Evolutionary conservation across 2,329 filamentous ascomycete genomes (phyloP).

Genomic region (Ramularia endophylla): DNA sequence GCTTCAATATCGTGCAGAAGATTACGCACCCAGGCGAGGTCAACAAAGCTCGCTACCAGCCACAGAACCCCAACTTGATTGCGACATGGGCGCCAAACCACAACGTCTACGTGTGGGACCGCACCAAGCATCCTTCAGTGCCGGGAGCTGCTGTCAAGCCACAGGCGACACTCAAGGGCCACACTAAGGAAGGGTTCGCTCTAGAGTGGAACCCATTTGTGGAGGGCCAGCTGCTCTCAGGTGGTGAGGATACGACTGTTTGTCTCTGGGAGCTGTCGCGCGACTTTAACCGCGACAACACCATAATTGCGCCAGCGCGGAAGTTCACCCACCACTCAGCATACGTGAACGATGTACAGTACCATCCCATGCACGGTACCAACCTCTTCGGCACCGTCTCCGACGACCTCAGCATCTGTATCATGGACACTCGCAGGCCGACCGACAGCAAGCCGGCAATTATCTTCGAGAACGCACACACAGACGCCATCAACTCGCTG

Average conservation of each 20-base stretch:
- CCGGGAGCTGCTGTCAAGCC: constrained; percentile 64
- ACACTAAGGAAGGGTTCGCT: constrained; percentile 84
- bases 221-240: constrained; percentile 76
- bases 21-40: constrained; percentile 96
- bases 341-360: constrained; percentile 95
- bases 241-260: constrained; percentile 88
- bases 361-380: constrained; percentile 73
- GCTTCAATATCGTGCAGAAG: constrained; percentile 88
- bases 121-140: constrained; percentile 81
- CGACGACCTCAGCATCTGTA: constrained; percentile 87
- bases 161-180: constrained; percentile 78
- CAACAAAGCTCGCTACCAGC: constrained; percentile 97
- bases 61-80: constrained; percentile 94
- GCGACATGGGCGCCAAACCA: constrained; percentile 87
- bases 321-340: constrained; percentile 83
- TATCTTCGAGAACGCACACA: constrained; percentile 71
- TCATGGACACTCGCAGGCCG: constrained; percentile 74
- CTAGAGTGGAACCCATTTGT: constrained; percentile 86
- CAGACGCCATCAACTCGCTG: constrained; percentile 91
- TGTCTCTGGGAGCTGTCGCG: constrained; percentile 81
- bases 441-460: constrained; percentile 46
- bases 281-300: constrained; percentile 63
- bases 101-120: constrained; percentile 87
- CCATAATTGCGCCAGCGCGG: constrained; percentile 62
- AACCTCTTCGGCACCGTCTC: constrained; percentile 88